Percentiles rank a stretch among this genome's conserved stretches.
These are phyloP conservation scores for Aspergillus coremiiformis DNA, from an alignment of 495 filamentous ascomycete species.

Conservation along the genomic window DNA sequence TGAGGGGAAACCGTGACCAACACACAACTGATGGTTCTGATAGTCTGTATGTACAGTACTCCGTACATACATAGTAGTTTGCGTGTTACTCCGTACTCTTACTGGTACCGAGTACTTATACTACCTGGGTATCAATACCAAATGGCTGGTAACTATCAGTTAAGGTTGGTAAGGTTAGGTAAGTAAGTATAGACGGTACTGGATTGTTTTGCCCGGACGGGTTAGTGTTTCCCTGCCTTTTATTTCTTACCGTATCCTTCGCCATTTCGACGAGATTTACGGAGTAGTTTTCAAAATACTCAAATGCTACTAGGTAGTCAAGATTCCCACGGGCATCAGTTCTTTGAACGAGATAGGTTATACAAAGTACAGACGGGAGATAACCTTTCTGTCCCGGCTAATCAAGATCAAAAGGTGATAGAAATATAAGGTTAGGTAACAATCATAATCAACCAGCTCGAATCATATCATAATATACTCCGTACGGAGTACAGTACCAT, in stretches of 20 bases:
- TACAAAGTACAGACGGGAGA: background rate
- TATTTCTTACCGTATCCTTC: background rate
- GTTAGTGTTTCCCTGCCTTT: constrained; percentile 15
- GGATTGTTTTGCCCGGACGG: constrained; percentile 18
- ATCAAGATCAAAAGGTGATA: background rate
- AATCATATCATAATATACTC: background rate
- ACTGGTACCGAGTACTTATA: too few species aligned
- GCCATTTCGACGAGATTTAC: too few species aligned
- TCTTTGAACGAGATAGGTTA: background rate
- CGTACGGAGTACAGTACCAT: background rate
- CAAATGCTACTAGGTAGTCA: background rate
- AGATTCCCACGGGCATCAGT: background rate
- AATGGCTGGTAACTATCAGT: background rate
- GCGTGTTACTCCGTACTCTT: too few species aligned
- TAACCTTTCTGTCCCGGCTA: background rate
- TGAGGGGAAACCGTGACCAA: background rate
- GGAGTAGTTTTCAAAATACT: too few species aligned
- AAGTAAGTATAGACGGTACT: background rate
- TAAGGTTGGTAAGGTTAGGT: background rate
- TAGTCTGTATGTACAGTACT: too few species aligned
- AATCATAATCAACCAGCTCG: background rate
- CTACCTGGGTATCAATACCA: background rate
- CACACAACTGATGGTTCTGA: too few species aligned
- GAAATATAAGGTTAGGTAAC: background rate
- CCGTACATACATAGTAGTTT: too few species aligned